phyloP scores from a whole-genome alignment of 768 basidiomycete species.

The Hericium erinaceus region DNA sequence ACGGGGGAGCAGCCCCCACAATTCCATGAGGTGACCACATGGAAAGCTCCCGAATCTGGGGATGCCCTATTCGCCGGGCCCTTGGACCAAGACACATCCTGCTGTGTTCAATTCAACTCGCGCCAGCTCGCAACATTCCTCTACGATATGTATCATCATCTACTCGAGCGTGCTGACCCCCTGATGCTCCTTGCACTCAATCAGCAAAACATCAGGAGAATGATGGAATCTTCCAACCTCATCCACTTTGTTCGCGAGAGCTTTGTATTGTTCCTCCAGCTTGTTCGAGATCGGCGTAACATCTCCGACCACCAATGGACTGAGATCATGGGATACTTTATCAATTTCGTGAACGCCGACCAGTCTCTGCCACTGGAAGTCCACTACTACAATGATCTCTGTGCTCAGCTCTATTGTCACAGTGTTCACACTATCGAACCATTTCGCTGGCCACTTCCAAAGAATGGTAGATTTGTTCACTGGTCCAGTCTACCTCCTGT shows the following conservation, averaged over 20 bases:
- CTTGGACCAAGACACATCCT: too few species aligned
- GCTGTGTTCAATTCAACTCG: slow-evolving; percentile 18
- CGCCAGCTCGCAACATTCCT: slow-evolving; percentile 29
- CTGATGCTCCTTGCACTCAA: background rate
- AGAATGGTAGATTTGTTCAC: slow-evolving; percentile 2
- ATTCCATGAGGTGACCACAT: background rate
- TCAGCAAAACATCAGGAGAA: background rate
- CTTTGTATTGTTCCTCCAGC: slow-evolving; percentile 35
- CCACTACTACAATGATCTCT: background rate
- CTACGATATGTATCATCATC: slow-evolving; percentile 31
- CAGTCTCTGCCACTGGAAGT: background rate
- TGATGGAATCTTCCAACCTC: slow-evolving; percentile 7
- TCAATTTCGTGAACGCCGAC: slow-evolving; percentile 1
- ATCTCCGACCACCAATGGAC: slow-evolving; percentile 27
- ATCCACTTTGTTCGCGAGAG: slow-evolving; percentile 39
- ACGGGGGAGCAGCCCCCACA: background rate
- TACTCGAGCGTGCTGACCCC: slow-evolving; percentile 36
- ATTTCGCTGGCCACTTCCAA: background rate
- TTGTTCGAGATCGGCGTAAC: slow-evolving; percentile 25
- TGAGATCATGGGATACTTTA: slow-evolving; percentile 27
- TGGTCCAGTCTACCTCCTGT: slow-evolving; percentile 28
- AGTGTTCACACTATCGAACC: background rate
- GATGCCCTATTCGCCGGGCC: background rate
- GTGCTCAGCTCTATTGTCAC: background rate
- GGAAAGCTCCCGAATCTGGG: background rate